Conservation (phyloP, 139 green algal species). For the Closterium sp. region DNA sequence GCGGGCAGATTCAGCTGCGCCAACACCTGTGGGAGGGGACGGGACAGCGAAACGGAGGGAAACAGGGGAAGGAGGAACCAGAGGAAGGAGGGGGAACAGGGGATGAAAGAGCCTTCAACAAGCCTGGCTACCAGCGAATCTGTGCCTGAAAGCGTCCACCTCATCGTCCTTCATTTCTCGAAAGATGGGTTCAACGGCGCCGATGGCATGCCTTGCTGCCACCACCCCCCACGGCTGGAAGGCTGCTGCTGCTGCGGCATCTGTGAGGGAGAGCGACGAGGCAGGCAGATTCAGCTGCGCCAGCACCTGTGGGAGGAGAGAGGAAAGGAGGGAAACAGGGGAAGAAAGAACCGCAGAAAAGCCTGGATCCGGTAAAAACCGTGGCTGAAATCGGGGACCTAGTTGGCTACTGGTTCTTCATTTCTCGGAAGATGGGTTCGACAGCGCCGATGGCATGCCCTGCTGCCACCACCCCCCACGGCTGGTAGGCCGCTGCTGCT, state of each 20-base stretch:
- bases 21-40: conserved; percentile 22
- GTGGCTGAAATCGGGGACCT: conserved; percentile 1
- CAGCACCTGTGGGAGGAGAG: background rate
- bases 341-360: no score
- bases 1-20: conserved; percentile 29
- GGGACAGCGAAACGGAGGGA: no score
- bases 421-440: conserved; percentile 61
- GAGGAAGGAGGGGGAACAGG: no score
- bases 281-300: conserved; percentile 32
- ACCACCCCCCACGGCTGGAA: conserved; percentile 50
- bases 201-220: conserved; percentile 69
- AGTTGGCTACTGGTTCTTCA: conserved; percentile 28
- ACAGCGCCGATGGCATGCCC: conserved; percentile 73
- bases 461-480: conserved; percentile 53
- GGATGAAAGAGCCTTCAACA: no score
- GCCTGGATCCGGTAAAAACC: no score
- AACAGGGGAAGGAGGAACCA: no score
- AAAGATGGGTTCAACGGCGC: conserved; percentile 66
- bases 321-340: no score
- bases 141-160: conserved; percentile 17
- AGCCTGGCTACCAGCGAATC: conserved; percentile 46
- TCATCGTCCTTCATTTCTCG: conserved; percentile 46
- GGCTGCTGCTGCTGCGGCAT: conserved; percentile 7
- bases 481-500: background rate
- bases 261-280: conserved; percentile 14